Conservation (phyloP, 2,329 filamentous ascomycete species). For the Lizonia empirigonia region DNA sequence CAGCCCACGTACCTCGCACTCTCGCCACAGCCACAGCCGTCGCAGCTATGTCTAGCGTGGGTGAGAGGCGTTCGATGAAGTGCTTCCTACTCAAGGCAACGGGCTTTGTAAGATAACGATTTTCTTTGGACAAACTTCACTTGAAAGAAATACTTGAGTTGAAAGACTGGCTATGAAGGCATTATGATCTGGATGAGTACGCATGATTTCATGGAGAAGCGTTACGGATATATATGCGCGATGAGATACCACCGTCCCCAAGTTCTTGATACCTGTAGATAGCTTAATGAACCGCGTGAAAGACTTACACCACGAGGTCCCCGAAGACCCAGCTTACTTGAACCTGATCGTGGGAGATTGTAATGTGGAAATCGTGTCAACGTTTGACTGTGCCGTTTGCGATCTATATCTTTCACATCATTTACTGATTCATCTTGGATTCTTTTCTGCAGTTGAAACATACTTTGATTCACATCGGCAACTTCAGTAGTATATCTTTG, state of each 20-base stretch:
- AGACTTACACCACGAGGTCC: neutral
- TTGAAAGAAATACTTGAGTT: slow-evolving; percentile 12
- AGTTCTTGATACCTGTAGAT: slow-evolving; percentile 3
- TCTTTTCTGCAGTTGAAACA: no score
- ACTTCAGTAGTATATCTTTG: no score
- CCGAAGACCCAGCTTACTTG: no score
- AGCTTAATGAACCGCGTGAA: slow-evolving; percentile 1
- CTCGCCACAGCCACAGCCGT: slow-evolving; percentile 41
- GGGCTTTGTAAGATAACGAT: slow-evolving; percentile 16
- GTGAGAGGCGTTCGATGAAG: neutral
- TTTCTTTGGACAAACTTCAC: slow-evolving; percentile 25
- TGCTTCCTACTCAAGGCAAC: neutral
- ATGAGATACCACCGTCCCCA: slow-evolving; percentile 9
- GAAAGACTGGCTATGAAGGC: slow-evolving; percentile 3
- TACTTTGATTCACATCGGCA: no score
- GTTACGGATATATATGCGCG: neutral
- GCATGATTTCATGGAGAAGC: neutral
- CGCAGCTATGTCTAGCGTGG: slow-evolving; percentile 44
- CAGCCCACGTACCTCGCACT: slow-evolving; percentile 47
- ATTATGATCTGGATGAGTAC: neutral
- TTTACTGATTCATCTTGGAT: no score
- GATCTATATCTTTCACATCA: no score
- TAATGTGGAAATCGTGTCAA: no score
- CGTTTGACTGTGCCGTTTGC: no score
- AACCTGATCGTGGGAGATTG: no score